Conservation (phyloP, 805 yeast genomes). For the Spathaspora sp. region DNA sequence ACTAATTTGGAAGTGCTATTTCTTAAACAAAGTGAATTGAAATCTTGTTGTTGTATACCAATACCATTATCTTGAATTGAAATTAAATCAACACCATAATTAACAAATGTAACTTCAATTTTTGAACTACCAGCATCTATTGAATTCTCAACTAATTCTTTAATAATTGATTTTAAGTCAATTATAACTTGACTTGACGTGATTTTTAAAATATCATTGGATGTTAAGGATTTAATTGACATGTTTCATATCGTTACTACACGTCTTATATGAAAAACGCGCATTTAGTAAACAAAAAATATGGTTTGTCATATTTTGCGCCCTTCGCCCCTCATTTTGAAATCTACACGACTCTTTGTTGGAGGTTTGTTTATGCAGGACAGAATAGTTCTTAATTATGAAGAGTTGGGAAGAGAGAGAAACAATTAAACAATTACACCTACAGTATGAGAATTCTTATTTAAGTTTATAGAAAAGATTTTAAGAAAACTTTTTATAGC, state of each 20-base stretch:
- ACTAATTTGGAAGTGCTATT: conserved; percentile 66
- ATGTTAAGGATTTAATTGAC: conserved; percentile 24
- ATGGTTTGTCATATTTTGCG: not conserved
- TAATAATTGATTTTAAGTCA: conserved; percentile 71
- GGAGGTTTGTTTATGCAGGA: too few relatives aligned
- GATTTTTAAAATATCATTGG: conserved; percentile 62
- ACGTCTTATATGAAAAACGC: not conserved
- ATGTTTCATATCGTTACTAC: conserved; percentile 3
- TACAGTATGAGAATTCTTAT: too few relatives aligned
- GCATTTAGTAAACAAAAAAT: not conserved
- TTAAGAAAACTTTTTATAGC: too few relatives aligned
- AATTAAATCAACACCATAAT: conserved; percentile 70
- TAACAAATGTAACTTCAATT: conserved; percentile 63
- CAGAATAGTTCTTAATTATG: too few relatives aligned
- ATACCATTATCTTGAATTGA: conserved; percentile 68
- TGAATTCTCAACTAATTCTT: conserved; percentile 84
- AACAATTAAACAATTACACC: too few relatives aligned
- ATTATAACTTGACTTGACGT: conserved; percentile 93
- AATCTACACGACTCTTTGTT: not conserved
- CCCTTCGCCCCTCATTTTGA: not conserved
- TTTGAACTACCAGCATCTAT: conserved; percentile 73
- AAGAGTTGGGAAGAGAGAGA: too few relatives aligned
- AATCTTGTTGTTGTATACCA: conserved; percentile 57
- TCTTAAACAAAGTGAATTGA: conserved; percentile 50
- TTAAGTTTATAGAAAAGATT: too few relatives aligned